Percentiles rank a stretch among this genome's conserved stretches.
Conservation (phyloP, 2,329 filamentous ascomycete species). For the Hymenoscyphus occultus region DNA sequence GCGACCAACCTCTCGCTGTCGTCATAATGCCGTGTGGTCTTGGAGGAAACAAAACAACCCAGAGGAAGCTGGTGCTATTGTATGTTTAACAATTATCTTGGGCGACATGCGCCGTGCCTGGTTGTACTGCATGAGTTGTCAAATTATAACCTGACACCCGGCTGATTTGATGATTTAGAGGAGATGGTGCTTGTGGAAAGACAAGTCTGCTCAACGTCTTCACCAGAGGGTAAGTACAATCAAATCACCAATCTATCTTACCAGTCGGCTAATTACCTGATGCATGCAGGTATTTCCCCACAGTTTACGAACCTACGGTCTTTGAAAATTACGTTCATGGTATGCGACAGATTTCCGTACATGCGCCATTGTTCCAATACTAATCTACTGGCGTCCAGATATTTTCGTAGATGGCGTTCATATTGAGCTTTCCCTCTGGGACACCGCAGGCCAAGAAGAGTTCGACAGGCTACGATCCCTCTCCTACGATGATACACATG, state of each 20-base stretch:
- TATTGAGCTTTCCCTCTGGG: constrained; percentile 96
- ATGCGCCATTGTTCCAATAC: neutral
- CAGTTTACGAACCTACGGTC: constrained; percentile 96
- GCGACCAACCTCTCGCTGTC: neutral
- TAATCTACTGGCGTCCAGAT: constrained; percentile 52
- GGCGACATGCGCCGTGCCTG: constrained; percentile 6
- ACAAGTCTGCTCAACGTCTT: constrained; percentile 97
- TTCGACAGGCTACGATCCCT: constrained; percentile 94
- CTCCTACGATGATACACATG: constrained; percentile 94
- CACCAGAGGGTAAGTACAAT: constrained; percentile 75
- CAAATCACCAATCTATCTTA: neutral
- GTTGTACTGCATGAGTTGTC: constrained; percentile 10
- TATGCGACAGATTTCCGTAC: constrained; percentile 43
- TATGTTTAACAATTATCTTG: constrained; percentile 43
- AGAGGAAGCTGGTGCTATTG: constrained; percentile 73
- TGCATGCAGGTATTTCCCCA: constrained; percentile 78
- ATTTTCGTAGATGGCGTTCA: constrained; percentile 98
- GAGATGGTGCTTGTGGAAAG: constrained; percentile 95
- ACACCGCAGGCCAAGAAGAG: constrained; percentile 97
- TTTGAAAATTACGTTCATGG: constrained; percentile 99
- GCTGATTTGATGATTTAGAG: constrained; percentile 51
- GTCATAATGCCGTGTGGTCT: constrained; percentile 35
- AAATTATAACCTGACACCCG: constrained; percentile 15
- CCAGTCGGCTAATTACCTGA: constrained; percentile 11
- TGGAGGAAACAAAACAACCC: constrained; percentile 62